phyloP scores from a whole-genome alignment of 1,284 basidiomycete genomes.

The Ustanciosporium gigantosporum region DNA sequence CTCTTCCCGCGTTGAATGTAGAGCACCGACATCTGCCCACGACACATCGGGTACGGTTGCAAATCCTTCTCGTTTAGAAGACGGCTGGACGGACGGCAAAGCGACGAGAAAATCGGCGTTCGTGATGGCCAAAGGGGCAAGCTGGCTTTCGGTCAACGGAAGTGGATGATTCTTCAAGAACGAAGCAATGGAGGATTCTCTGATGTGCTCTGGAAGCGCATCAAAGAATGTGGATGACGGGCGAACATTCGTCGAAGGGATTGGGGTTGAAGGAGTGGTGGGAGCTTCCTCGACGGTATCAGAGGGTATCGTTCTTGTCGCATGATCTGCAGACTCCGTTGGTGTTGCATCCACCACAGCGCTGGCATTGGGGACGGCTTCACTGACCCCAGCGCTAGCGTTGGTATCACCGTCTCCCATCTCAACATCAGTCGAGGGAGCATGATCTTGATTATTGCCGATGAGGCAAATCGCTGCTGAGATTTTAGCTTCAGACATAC shows the following conservation, averaged over 20 bases:
- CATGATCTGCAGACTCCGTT: background rate
- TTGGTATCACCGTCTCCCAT: slow-evolving; percentile 21
- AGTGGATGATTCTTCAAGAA: slow-evolving; percentile 84
- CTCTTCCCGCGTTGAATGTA: slow-evolving; percentile 82
- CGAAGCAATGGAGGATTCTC: slow-evolving; percentile 76
- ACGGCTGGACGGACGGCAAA: slow-evolving; percentile 85
- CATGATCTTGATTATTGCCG: background rate
- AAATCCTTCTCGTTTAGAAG: slow-evolving; percentile 95
- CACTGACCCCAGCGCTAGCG: background rate
- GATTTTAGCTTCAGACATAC: slow-evolving; percentile 17
- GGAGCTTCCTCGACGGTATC: slow-evolving; percentile 8
- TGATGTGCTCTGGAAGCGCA: slow-evolving; percentile 59
- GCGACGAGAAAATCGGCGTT: slow-evolving; percentile 72
- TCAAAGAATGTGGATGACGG: slow-evolving; percentile 46
- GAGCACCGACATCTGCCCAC: slow-evolving; percentile 93
- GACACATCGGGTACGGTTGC: slow-evolving; percentile 93
- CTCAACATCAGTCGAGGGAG: slow-evolving; percentile 38
- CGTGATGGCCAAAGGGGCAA: slow-evolving; percentile 78
- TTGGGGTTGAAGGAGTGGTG: slow-evolving; percentile 1
- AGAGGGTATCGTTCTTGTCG: slow-evolving; percentile 6
- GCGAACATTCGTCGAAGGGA: slow-evolving; percentile 16
- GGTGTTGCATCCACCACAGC: background rate
- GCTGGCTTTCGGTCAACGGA: slow-evolving; percentile 76
- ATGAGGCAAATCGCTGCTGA: slow-evolving; percentile 26
- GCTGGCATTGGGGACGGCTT: background rate